These are phyloP conservation scores for Dictyostelium capitatum DNA, from an alignment of 78 protist species.

Conservation along the genomic window DNA sequence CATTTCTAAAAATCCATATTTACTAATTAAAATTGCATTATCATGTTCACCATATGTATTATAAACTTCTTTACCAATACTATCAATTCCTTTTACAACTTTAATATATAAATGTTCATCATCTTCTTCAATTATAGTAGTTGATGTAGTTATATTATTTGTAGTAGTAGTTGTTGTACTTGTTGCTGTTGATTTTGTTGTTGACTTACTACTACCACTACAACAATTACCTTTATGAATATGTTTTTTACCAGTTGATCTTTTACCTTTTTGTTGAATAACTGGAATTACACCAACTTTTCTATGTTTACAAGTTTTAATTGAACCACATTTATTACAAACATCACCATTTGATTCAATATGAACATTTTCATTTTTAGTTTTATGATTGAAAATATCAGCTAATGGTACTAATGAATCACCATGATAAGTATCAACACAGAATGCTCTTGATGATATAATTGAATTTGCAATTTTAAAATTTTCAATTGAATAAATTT, in stretches of 20 bases:
- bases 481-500: neutral
- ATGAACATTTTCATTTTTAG: constrained; percentile 68
- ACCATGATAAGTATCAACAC: constrained; percentile 71
- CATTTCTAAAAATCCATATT: constrained; percentile 77
- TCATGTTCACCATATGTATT: constrained; percentile 79
- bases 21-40: constrained; percentile 42
- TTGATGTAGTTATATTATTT: neutral
- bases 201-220: neutral
- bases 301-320: constrained; percentile 52
- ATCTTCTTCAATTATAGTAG: constrained; percentile 11
- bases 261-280: constrained; percentile 1
- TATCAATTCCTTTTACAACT: constrained; percentile 21
- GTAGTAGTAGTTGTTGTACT: neutral
- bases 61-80: constrained; percentile 27
- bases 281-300: neutral
- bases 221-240: constrained; percentile 1
- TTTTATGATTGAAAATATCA: constrained; percentile 68
- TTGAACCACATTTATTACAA: constrained; percentile 62
- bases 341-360: constrained; percentile 67
- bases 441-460: constrained; percentile 69
- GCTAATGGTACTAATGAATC: constrained; percentile 73
- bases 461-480: constrained; percentile 53
- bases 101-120: constrained; percentile 44
- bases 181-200: neutral
- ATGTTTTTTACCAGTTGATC: neutral